These are phyloP conservation scores for Aspergillus proliferans DNA, from an alignment of 2,329 filamentous ascomycete genomes.

Conservation along the genomic window DNA sequence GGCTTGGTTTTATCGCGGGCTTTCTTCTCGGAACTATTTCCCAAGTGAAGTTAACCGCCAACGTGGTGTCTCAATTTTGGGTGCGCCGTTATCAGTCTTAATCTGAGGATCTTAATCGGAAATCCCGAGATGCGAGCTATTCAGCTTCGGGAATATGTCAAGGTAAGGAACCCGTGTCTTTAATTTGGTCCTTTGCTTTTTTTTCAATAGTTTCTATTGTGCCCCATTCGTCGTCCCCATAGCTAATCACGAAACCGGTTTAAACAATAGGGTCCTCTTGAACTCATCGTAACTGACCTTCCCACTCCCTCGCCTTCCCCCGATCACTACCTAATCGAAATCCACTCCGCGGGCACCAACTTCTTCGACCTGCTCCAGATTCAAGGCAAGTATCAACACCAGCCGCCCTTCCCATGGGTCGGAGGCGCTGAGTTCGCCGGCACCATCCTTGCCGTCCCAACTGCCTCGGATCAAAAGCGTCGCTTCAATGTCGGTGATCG, in stretches of 20 bases:
- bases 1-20: not conserved
- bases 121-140: constrained; percentile 64
- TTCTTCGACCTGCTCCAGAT: constrained; percentile 98
- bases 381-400: constrained; percentile 89
- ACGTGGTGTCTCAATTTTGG: not conserved
- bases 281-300: constrained; percentile 68
- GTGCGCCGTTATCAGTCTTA: not conserved
- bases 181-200: not conserved
- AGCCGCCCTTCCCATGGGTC: constrained; percentile 82
- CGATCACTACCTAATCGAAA: constrained; percentile 76
- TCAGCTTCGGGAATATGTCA: constrained; percentile 66
- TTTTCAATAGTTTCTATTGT: too few relatives aligned
- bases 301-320: constrained; percentile 66
- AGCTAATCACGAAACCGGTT: too few relatives aligned
- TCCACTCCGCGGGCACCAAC: constrained; percentile 83
- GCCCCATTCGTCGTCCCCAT: too few relatives aligned
- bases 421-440: constrained; percentile 84
- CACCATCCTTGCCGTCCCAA: constrained; percentile 62
- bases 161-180: constrained; percentile 44
- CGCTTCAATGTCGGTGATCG: constrained; percentile 71
- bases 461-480: constrained; percentile 39
- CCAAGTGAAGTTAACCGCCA: not conserved
- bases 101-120: not conserved
- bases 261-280: constrained; percentile 59
- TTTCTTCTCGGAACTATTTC: not conserved